Conservation (phyloP, 768 basidiomycete species). For the Albatrellus ellisii region DNA sequence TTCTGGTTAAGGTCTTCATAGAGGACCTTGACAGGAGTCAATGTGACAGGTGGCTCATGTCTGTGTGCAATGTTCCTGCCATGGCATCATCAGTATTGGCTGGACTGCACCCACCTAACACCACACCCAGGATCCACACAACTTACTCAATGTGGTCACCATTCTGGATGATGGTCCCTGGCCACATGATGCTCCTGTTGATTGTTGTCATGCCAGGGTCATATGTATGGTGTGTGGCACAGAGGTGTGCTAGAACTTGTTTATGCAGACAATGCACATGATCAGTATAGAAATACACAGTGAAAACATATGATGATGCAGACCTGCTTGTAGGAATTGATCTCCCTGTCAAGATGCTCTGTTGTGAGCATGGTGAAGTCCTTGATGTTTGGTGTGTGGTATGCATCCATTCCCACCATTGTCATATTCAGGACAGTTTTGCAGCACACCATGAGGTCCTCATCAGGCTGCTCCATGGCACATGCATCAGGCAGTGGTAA, state of each 20-base stretch:
- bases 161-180: too few species aligned
- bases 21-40: slow-evolving; percentile 68
- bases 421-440: slow-evolving; percentile 84
- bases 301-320: slow-evolving; percentile 2
- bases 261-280: not conserved
- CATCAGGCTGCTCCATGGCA: slow-evolving; percentile 32
- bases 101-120: too few species aligned
- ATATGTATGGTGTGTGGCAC: slow-evolving; percentile 39
- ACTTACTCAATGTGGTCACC: too few species aligned
- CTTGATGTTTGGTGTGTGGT: slow-evolving; percentile 60
- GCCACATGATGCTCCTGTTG: too few species aligned
- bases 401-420: slow-evolving; percentile 78
- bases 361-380: slow-evolving; percentile 47
- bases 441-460: slow-evolving; percentile 58
- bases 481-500: not conserved
- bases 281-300: not conserved
- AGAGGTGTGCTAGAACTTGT: slow-evolving; percentile 47
- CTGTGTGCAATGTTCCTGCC: slow-evolving; percentile 88
- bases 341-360: slow-evolving; percentile 71
- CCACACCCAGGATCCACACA: too few species aligned
- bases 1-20: slow-evolving; percentile 65
- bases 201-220: slow-evolving; percentile 32
- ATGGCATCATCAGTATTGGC: too few species aligned
- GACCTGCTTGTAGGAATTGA: slow-evolving; percentile 65
- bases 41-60: slow-evolving; percentile 91